These are phyloP conservation scores for Artomyces pyxidatus DNA, from an alignment of 768 basidiomycete species.

Conservation along the genomic window DNA sequence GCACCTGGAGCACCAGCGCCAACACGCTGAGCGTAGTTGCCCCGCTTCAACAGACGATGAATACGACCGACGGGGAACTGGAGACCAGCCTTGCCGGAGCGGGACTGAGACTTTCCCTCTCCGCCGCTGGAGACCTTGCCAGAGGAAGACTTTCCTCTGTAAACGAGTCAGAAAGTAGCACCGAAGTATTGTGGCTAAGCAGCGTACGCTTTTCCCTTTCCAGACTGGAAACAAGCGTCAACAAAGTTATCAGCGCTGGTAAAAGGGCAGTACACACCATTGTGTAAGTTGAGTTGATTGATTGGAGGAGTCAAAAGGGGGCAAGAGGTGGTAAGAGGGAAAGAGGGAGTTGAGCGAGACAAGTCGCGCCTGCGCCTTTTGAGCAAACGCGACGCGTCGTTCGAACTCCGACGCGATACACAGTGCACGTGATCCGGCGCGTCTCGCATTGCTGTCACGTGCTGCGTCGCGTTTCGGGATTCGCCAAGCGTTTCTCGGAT, in stretches of 20 bases:
- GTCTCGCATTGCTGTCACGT: background rate
- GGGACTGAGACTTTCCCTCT: slow-evolving; percentile 48
- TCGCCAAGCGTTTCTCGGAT: too few relatives aligned
- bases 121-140: slow-evolving; percentile 37
- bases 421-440: background rate
- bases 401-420: background rate
- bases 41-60: slow-evolving; percentile 66
- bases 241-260: too few relatives aligned
- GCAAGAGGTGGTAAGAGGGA: background rate
- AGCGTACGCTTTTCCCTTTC: slow-evolving; percentile 5
- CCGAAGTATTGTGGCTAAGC: background rate
- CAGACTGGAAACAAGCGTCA: background rate
- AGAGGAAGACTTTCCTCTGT: slow-evolving; percentile 33
- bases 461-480: background rate
- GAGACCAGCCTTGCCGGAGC: slow-evolving; percentile 56
- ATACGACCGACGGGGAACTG: slow-evolving; percentile 82
- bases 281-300: background rate
- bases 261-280: background rate
- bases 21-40: slow-evolving; percentile 68
- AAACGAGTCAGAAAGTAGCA: background rate
- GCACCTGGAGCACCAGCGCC: slow-evolving; percentile 79
- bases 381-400: slow-evolving; percentile 4
- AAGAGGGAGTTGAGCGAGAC: background rate
- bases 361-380: background rate
- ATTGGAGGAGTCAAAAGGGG: background rate